Evolutionary conservation across 129 eudicot genomes (phyloP).

Genomic region (Rutidosis leptorrhynchoides): DNA sequence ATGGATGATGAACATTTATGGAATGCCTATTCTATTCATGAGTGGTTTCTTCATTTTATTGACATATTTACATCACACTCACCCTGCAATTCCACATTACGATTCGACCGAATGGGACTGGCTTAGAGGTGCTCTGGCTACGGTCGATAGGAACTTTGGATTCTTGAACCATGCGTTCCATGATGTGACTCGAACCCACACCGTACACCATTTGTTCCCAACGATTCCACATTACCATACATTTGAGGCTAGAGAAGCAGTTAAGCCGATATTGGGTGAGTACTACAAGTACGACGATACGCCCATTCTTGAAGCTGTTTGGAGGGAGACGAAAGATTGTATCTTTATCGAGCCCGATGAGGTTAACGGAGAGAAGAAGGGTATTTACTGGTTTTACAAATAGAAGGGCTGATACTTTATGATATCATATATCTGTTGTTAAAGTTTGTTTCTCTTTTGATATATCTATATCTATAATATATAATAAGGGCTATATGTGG

Average conservation of each 20-base stretch:
- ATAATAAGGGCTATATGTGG: background rate
- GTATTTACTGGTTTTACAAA: slow-evolving; percentile 36
- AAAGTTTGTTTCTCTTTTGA: background rate
- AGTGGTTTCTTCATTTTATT: slow-evolving; percentile 25
- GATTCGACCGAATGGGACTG: slow-evolving; percentile 41
- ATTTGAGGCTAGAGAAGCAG: slow-evolving; percentile 29
- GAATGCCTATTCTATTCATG: slow-evolving; percentile 21
- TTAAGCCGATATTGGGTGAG: slow-evolving; percentile 38
- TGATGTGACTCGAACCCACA: slow-evolving; percentile 25
- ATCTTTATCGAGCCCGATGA: slow-evolving; percentile 37
- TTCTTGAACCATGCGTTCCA: slow-evolving; percentile 30
- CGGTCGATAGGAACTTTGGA: slow-evolving; percentile 34
- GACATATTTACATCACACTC: slow-evolving; percentile 15
- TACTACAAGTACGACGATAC: slow-evolving; percentile 36
- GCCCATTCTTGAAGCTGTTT: slow-evolving; percentile 31
- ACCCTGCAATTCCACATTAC: slow-evolving; percentile 36
- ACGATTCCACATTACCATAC: slow-evolving; percentile 40
- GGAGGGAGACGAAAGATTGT: slow-evolving; percentile 41
- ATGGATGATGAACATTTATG: slow-evolving; percentile 23
- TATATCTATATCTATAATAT: background rate
- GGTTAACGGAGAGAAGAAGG: slow-evolving; percentile 28
- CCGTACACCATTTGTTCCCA: slow-evolving; percentile 34
- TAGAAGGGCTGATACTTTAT: slow-evolving; percentile 3
- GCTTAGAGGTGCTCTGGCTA: slow-evolving; percentile 39
- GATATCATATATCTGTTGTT: background rate